Evolutionary conservation across 257 asterid species (phyloP), one percentile per base, ranked within the genome.

Genomic region (Dorcoceras hygrometricum): DNA sequence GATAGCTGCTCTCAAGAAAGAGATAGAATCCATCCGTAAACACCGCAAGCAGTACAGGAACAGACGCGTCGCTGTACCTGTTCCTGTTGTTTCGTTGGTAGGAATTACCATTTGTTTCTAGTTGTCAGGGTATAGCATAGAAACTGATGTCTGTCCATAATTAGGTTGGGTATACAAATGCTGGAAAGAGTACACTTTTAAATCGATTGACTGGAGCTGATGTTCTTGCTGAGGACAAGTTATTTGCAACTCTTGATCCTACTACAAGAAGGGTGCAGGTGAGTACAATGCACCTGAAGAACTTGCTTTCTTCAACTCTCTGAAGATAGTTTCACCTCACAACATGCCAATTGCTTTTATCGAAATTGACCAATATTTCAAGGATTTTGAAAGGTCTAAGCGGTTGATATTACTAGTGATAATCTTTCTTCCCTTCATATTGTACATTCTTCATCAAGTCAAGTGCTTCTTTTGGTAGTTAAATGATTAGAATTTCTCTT

Each of bases 161-260:
- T 48, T 63, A 62, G 99, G 97, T 90, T 81, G 97, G 99, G 56
- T 93, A 93, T 83, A 93, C 99, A 60, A 93, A 93, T 78, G 95
- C 99, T 65, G 97, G 99, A 69, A 93, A 93, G 90, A 93, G 99
- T 77, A 93, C 97, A 34, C 90, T 93, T 53, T 75, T 93, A 60
- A 93, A 93, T 71, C 83, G 71, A 67, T 76, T 93, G 81, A 93
- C 99, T 22, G 99, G 99, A 67, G 95, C 99, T 23, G 82, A 84
- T 66, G 97, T 93, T 78, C 95, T 93, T 78, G 97, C 95, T 2
- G 99, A 93, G 85, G 96, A 93, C 81, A 82, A 74, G 70, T 73
- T 90, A 65, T 93, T 93, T 75, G 99, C 99, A 29, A 93, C 99
- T 55, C 97, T 93, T 77, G 99, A 93, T 75, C 99, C 99, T 63